Evolutionary conservation across 257 asterid genomes (phyloP), one percentile per base, ranked within the genome.

Genomic region (Knoxia roxburghii): DNA sequence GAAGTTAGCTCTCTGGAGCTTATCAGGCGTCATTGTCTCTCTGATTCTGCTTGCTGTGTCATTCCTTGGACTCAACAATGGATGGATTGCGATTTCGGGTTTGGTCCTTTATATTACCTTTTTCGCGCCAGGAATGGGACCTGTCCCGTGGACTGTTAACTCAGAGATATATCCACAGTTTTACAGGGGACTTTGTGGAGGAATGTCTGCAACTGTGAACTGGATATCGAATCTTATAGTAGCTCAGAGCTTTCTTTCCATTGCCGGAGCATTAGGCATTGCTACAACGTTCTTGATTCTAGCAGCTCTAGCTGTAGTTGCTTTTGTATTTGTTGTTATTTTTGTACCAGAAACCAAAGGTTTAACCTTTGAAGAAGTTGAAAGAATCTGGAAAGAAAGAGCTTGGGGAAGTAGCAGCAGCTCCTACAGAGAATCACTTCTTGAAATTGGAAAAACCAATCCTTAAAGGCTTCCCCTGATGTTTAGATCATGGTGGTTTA

Each of bases 141-240:
- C 96, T 1, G 98, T 89, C 5, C 98, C 98, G 0, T 92, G 98
- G 98, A 80, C 98, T 0, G 85, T 92, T 66, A 92, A 89, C 85
- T 89, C 97, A 5, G 97, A 92, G 67, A 87, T 89, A 68, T 92
- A 92, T 67, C 97, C 93, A 0, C 94, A 89, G 79, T 84, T 86
- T 0, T 92, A 89, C 29, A 77, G 97, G 20, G 98, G 98, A 29
- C 61, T 84, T 4, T 92, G 98, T 64, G 95, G 96, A 12, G 98
- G 98, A 45, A 92, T 92, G 97, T 86, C 98, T 0, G 98, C 98
- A 23, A 92, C 97, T 1, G 93, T 92, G 65, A 92, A 92, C 68
- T 92, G 97, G 98, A 72, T 86, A 62, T 89, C 97, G 1, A 92
- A 92, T 75, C 86, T 92, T 27, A 75, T 92, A 15, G 98, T 92